These are phyloP conservation scores for Tricladium varicosporioides DNA, from an alignment of 2,329 filamentous ascomycete genomes.

Conservation along the genomic window DNA sequence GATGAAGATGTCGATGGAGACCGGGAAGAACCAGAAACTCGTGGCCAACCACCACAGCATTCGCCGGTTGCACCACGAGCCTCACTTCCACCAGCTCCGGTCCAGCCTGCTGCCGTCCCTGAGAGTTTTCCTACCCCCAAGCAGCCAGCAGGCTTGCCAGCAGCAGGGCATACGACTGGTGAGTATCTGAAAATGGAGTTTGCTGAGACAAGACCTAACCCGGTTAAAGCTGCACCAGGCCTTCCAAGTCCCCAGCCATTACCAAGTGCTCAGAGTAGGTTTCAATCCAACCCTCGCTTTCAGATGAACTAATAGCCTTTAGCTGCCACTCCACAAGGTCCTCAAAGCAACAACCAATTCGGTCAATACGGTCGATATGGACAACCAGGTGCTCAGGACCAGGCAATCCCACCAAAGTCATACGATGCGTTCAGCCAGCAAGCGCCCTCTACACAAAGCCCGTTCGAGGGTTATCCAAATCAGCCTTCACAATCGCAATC, in stretches of 20 bases:
- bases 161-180: slow-evolving; percentile 43
- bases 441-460: slow-evolving; percentile 53
- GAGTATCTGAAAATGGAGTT: slow-evolving; percentile 35
- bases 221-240: slow-evolving; percentile 30
- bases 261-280: slow-evolving; percentile 38
- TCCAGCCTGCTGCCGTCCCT: slow-evolving; percentile 47
- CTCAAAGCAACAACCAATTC: slow-evolving; percentile 38
- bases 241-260: slow-evolving; percentile 37
- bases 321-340: slow-evolving; percentile 29
- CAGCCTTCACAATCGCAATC: slow-evolving; percentile 59
- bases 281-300: background rate
- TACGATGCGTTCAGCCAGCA: slow-evolving; percentile 87
- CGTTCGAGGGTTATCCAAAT: slow-evolving; percentile 59
- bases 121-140: slow-evolving; percentile 51
- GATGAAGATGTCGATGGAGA: slow-evolving; percentile 92
- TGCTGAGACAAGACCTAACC: slow-evolving; percentile 12
- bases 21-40: slow-evolving; percentile 91
- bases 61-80: slow-evolving; percentile 86
- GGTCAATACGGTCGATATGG: slow-evolving; percentile 71
- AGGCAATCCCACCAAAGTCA: slow-evolving; percentile 68
- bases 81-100: slow-evolving; percentile 71
- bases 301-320: background rate
- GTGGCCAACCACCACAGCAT: slow-evolving; percentile 88
- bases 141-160: slow-evolving; percentile 46
- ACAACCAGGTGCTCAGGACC: slow-evolving; percentile 58